Evolutionary conservation across 768 basidiomycete species (phyloP).

Genomic region (Melanogaster broomeanus): DNA sequence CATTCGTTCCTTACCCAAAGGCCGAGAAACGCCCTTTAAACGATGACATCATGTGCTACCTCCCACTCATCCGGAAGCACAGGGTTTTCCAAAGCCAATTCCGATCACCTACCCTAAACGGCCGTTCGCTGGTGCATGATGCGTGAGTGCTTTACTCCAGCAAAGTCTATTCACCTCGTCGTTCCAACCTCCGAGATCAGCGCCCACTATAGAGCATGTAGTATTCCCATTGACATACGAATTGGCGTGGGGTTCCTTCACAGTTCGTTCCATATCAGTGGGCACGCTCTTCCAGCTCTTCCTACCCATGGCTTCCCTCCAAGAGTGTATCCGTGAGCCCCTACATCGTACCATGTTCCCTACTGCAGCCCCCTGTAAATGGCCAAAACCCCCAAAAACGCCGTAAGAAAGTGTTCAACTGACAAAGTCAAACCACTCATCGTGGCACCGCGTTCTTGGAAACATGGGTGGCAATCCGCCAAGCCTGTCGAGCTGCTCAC

Average conservation of each 20-base stretch:
- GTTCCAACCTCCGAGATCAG: conserved; percentile 9
- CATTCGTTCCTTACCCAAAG: conserved; percentile 13
- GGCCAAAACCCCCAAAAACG: conserved; percentile 20
- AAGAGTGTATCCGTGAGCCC: conserved; percentile 13
- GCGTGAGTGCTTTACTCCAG: no score
- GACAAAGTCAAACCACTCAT: conserved; percentile 16
- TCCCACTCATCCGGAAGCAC: conserved; percentile 56
- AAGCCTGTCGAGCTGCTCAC: conserved; percentile 17
- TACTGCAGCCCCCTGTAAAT: conserved; percentile 15
- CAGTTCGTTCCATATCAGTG: conserved; percentile 21
- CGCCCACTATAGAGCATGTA: conserved; percentile 3
- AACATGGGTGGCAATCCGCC: conserved; percentile 17
- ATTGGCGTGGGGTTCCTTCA: conserved; percentile 16
- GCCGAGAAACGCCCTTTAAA: not conserved
- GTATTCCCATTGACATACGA: not conserved
- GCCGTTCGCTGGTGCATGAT: conserved; percentile 35
- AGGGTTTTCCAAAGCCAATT: conserved; percentile 46
- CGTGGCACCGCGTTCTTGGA: conserved; percentile 25
- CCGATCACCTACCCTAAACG: conserved; percentile 32
- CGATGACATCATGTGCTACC: conserved; percentile 32
- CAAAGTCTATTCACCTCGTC: not conserved
- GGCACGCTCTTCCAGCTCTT: conserved; percentile 18
- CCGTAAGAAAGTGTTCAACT: conserved; percentile 16
- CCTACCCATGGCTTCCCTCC: conserved; percentile 15
- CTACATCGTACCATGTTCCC: conserved; percentile 16